Evolutionary conservation across 2,329 filamentous ascomycete species (phyloP), one percentile per base, ranked within the genome.

Genomic region (Paradendryphiella salina): DNA sequence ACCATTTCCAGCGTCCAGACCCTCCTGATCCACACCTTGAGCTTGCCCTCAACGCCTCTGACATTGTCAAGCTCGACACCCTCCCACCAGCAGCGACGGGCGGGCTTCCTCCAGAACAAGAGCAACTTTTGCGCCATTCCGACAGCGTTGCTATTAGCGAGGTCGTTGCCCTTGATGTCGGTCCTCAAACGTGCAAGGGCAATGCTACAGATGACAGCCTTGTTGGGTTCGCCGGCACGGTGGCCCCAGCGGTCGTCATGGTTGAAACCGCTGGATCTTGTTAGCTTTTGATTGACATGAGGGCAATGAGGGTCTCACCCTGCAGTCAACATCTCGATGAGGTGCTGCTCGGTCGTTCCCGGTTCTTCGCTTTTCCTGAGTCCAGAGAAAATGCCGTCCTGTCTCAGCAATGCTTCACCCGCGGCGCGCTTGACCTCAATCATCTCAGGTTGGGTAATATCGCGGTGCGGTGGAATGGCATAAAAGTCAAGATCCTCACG

Each of bases 1-100:
- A 86, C 84, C 84, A 99, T 99, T 80, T 99, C 94, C 52, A 99
- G 81, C 52, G 94, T 99, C 94, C 94, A 99, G 52, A 99, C 94
- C 66, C 94, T 84, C 69, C 94, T 83, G 72, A 99, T 97, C 94
- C 94, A 99, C 51, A 99, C 91, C 77, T 99, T 99, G 62, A 99
- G 81, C 72, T 87, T 90, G 44, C 92, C 93, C 43, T 96, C 85
- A 6, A 97, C 88, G 11, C 94, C 94, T 42, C 95, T 90, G 10
- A 99, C 89, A 59, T 89, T 82, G 14, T 94, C 85, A 36, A 99
- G 80, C 73, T 97, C 92, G 31, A 99, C 88, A 18, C 94, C 94
- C 73, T 99, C 94, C 94, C 94, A 99, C 94, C 94, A 99, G 79
- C 94, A 99, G 72, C 94, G 84, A 54, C 94, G 81, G 11, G 94